Conservation (phyloP, 805 yeast genomes). For the Metschnikowia picachoensis region DNA sequence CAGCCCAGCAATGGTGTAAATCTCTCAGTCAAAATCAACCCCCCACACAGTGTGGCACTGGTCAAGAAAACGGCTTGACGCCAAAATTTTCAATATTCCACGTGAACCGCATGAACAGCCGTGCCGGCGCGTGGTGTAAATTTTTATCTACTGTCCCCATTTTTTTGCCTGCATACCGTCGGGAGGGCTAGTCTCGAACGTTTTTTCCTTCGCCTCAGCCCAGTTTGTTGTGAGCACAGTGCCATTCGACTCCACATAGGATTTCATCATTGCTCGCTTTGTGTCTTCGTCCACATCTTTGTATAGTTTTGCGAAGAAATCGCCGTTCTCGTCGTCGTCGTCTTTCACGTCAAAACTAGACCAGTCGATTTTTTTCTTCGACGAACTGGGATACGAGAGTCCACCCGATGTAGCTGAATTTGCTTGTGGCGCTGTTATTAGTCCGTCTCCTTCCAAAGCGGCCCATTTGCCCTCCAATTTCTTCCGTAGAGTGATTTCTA, state of each 20-base stretch:
- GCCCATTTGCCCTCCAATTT: conserved; percentile 48
- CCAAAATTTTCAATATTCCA: no score
- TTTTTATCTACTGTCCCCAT: conserved; percentile 31
- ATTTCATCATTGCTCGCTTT: conserved; percentile 92
- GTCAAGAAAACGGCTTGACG: no score
- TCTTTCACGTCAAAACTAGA: conserved; percentile 44
- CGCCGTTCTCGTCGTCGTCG: conserved; percentile 43
- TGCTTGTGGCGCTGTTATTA: conserved; percentile 1
- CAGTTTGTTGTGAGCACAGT: conserved; percentile 92
- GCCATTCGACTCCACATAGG: conserved; percentile 89
- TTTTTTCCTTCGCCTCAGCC: conserved; percentile 72
- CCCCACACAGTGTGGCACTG: no score
- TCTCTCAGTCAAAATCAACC: no score
- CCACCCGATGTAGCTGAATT: conserved; percentile 1
- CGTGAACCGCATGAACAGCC: no score
- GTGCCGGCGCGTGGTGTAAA: no score
- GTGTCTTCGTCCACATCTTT: conserved; percentile 84
- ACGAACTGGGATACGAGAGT: conserved; percentile 56
- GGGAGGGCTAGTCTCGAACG: conserved; percentile 68
- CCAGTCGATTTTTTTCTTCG: conserved; percentile 69
- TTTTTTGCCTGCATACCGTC: conserved; percentile 62
- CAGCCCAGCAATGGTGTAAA: no score
- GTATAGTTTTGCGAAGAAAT: conserved; percentile 73
- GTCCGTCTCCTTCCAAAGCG: conserved; percentile 37
- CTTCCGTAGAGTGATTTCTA: conserved; percentile 66